phyloP scores from a whole-genome alignment of 257 asterid genomes.

The Paraleonurus japonicus region DNA sequence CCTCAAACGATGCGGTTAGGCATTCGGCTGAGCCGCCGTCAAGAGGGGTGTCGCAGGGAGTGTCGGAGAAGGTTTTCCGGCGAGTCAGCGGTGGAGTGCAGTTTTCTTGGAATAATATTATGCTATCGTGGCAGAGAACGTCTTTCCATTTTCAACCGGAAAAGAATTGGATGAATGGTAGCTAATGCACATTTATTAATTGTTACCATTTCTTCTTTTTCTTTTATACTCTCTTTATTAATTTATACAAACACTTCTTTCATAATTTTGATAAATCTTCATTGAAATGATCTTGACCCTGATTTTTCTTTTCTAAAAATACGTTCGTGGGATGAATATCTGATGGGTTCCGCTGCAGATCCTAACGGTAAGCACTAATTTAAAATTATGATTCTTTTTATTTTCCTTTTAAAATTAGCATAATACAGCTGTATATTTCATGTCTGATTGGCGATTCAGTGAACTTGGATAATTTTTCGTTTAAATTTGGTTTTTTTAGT shows the following conservation, averaged over 20 bases:
- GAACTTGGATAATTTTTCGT: neutral
- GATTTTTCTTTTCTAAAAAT: neutral
- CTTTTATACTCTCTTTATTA: neutral
- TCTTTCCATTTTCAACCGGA: conserved; percentile 71
- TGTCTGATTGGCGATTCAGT: neutral
- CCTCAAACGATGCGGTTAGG: neutral
- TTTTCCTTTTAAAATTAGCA: neutral
- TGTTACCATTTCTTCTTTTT: too few species aligned
- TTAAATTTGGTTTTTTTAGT: neutral
- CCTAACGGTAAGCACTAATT: conserved; percentile 61
- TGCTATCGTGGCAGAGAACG: conserved; percentile 79
- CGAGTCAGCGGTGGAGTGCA: conserved; percentile 22
- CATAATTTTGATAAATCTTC: neutral
- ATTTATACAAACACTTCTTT: neutral
- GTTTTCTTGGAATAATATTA: conserved; percentile 58
- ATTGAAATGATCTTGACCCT: neutral
- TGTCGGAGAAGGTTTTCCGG: conserved; percentile 66
- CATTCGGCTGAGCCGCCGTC: conserved; percentile 31
- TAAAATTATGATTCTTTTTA: neutral
- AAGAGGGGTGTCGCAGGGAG: conserved; percentile 68
- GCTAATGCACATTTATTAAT: neutral
- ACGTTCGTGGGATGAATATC: conserved; percentile 16
- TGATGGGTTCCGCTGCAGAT: conserved; percentile 50
- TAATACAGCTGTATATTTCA: neutral
- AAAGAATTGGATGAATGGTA: conserved; percentile 77